Conservation (phyloP, 345 rosid genomes). For the Syzygium aromaticum region DNA sequence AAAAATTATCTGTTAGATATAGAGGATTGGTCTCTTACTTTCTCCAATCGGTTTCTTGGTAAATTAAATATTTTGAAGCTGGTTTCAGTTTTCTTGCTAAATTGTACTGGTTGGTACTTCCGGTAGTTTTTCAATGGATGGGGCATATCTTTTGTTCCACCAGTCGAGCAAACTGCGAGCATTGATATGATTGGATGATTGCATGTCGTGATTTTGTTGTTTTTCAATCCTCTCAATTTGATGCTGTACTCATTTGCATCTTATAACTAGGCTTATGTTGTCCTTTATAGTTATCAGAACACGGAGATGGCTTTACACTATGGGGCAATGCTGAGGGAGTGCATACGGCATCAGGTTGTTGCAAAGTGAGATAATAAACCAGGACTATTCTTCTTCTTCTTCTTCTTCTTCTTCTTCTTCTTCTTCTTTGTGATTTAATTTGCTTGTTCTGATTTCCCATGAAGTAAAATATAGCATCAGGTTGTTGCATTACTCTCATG, state of each 20-base stretch:
- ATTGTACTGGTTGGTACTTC: background rate
- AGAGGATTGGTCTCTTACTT: background rate
- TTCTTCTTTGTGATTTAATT: background rate
- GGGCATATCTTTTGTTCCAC: background rate
- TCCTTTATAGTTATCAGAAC: conserved; percentile 16
- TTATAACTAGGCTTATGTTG: background rate
- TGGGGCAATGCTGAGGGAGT: conserved; percentile 22
- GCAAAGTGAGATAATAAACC: conserved; percentile 14
- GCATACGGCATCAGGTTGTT: conserved; percentile 25
- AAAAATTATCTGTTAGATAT: background rate
- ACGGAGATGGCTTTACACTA: conserved; percentile 15
- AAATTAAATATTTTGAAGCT: background rate
- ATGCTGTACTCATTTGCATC: background rate
- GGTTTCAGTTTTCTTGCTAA: background rate
- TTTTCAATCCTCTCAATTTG: background rate
- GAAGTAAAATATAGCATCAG: background rate
- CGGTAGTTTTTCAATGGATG: background rate
- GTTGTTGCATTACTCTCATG: background rate
- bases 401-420: background rate
- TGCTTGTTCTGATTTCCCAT: background rate
- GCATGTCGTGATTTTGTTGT: background rate
- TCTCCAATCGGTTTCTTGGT: background rate
- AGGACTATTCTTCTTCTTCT: background rate
- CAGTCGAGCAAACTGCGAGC: background rate
- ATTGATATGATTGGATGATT: background rate